These are phyloP conservation scores for Maudiozyma saulgeensis DNA, from an alignment of 805 yeast species.

Conservation along the genomic window DNA sequence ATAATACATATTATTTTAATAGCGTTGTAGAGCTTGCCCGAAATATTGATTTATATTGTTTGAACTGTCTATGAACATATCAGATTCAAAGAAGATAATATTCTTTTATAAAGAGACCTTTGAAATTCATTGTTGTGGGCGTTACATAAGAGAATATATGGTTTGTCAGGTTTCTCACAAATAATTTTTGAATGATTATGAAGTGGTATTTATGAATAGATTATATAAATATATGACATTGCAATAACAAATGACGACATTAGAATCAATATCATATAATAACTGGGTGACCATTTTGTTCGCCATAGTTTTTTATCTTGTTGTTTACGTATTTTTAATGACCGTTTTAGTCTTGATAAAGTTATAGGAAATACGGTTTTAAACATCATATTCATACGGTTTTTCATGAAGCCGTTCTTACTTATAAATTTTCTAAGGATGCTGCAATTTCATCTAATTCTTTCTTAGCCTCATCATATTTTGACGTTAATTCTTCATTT, in stretches of 20 bases:
- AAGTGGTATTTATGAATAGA: not conserved
- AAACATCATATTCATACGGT: not conserved
- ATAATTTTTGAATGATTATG: not conserved
- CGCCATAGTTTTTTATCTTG: too few relatives aligned
- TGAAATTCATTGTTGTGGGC: too few relatives aligned
- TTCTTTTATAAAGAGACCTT: too few relatives aligned
- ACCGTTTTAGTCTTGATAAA: not conserved
- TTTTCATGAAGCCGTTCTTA: not conserved
- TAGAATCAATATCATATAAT: not conserved
- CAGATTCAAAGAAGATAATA: too few relatives aligned
- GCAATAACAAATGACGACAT: not conserved
- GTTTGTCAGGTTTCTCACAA: not conserved
- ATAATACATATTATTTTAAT: too few relatives aligned
- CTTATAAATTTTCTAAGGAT: conserved; percentile 63
- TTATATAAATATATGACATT: not conserved
- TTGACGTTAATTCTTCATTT: conserved; percentile 75
- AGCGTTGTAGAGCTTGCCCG: too few relatives aligned
- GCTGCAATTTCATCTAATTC: conserved; percentile 95
- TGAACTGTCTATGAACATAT: too few relatives aligned
- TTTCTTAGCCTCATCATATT: conserved; percentile 75
- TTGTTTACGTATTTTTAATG: too few relatives aligned
- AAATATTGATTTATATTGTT: too few relatives aligned
- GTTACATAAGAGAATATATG: too few relatives aligned
- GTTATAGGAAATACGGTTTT: not conserved
- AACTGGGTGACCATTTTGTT: not conserved